Percentiles rank a stretch among this genome's conserved stretches.
phyloP scores from a whole-genome alignment of 2,329 filamentous ascomycete genomes.

The Cercospora nicotianae region DNA sequence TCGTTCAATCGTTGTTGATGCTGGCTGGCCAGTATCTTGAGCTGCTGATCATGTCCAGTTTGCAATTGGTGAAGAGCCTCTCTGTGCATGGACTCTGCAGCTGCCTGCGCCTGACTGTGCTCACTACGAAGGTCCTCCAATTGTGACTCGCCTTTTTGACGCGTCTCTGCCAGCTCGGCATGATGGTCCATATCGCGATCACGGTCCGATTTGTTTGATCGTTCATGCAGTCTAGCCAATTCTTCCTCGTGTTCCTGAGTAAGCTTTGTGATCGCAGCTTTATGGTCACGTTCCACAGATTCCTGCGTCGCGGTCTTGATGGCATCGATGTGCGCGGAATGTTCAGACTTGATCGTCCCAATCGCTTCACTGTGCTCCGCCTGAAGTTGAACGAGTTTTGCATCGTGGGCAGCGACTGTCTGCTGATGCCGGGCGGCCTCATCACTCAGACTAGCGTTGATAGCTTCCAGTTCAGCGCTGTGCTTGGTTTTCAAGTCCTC shows the following conservation, averaged over 20 bases:
- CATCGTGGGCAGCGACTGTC: constrained; percentile 9
- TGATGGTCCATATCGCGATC: constrained; percentile 11
- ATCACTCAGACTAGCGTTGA: constrained; percentile 16
- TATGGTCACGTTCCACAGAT: constrained; percentile 4
- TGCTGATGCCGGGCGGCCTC: constrained; percentile 11
- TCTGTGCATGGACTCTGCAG: constrained; percentile 9
- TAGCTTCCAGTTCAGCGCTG: constrained; percentile 1
- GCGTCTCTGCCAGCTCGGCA: constrained; percentile 5
- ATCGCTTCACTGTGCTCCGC: constrained; percentile 11
- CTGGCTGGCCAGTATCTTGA: constrained; percentile 9
- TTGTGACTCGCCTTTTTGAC: constrained; percentile 6
- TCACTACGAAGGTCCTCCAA: constrained; percentile 16
- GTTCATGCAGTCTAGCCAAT: constrained; percentile 13
- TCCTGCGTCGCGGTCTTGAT: not conserved
- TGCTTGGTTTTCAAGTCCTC: constrained; percentile 15
- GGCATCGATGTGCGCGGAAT: constrained; percentile 9
- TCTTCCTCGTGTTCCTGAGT: constrained; percentile 5
- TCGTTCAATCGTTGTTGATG: constrained; percentile 15
- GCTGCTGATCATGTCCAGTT: constrained; percentile 11
- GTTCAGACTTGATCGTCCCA: constrained; percentile 3
- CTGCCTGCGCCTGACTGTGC: constrained; percentile 9
- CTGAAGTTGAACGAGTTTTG: constrained; percentile 11
- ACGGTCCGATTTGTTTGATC: not conserved
- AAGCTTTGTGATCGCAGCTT: not conserved
- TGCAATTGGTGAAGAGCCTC: constrained; percentile 11